Evolutionary conservation across 2,329 filamentous ascomycete genomes (phyloP).

Genomic region (Colletotrichum echinochloae): DNA sequence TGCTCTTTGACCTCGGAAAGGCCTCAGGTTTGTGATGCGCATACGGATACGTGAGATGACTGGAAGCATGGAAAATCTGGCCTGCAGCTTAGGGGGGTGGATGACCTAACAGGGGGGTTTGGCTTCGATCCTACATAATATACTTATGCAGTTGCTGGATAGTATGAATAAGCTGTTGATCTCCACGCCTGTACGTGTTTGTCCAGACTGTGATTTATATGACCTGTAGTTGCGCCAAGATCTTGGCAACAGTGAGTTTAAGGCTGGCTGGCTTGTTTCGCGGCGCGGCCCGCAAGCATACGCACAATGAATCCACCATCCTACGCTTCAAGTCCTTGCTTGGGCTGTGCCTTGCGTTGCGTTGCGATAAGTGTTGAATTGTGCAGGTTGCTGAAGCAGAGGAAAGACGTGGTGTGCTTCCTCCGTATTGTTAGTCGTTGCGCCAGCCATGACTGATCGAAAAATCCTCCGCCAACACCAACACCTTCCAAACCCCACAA

Average conservation of each 20-base stretch:
- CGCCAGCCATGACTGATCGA: background rate
- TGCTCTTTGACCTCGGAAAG: conserved; percentile 12
- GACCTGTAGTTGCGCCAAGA: conserved; percentile 20
- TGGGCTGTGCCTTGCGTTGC: background rate
- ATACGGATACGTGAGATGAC: conserved; percentile 38
- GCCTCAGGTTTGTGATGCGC: conserved; percentile 24
- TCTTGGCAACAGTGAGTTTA: conserved; percentile 11
- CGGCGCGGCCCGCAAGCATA: background rate
- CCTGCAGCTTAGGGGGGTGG: conserved; percentile 13
- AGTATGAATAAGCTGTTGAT: conserved; percentile 30
- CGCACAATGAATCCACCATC: background rate
- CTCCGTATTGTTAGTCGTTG: background rate
- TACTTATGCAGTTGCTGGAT: conserved; percentile 21
- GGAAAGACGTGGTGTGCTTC: background rate
- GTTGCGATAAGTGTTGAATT: background rate
- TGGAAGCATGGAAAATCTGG: conserved; percentile 18
- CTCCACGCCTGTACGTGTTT: background rate
- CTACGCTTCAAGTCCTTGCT: background rate
- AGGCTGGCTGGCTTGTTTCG: background rate
- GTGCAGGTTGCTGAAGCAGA: background rate
- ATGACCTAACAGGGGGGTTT: conserved; percentile 8
- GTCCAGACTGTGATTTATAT: conserved; percentile 2
- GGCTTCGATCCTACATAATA: conserved; percentile 24
- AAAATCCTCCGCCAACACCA: conserved; percentile 4
- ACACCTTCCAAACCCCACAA: background rate